Percentiles rank a stretch among this genome's conserved stretches.
phyloP scores from a whole-genome alignment of 106 monocot genomes.

The Allium sativum region DNA sequence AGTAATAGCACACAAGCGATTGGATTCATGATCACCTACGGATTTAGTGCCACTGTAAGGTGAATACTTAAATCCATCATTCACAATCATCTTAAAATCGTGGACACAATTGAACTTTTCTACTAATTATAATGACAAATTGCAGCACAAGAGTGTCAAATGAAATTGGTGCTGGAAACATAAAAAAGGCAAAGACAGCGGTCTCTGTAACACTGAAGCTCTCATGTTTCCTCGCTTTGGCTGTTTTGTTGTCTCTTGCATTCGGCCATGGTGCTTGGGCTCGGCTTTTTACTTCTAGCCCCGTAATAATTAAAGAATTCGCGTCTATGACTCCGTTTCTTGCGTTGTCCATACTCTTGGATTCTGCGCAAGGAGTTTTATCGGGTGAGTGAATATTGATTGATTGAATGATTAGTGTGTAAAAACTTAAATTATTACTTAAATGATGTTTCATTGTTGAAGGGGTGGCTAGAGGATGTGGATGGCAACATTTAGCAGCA shows the following conservation, averaged over 20 bases:
- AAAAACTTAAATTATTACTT: not conserved
- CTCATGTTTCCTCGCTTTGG: conserved; percentile 27
- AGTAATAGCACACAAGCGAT: conserved; percentile 72
- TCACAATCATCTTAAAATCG: no score
- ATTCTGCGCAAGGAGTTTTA: conserved; percentile 73
- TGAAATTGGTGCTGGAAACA: conserved; percentile 65
- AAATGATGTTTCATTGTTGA: conserved; percentile 1
- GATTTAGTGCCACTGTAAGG: conserved; percentile 78
- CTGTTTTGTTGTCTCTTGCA: conserved; percentile 26
- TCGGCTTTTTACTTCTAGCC: conserved; percentile 41
- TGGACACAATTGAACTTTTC: no score
- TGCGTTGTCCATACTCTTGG: conserved; percentile 48
- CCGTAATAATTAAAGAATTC: conserved; percentile 33
- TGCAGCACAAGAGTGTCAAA: conserved; percentile 74
- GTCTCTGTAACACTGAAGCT: conserved; percentile 60
- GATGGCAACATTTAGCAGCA: conserved; percentile 82
- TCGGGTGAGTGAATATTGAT: conserved; percentile 33
- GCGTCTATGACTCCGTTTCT: conserved; percentile 59
- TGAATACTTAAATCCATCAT: conserved; percentile 4
- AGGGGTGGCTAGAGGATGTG: conserved; percentile 83
- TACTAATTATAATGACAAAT: not conserved
- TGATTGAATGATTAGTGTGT: not conserved
- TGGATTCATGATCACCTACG: conserved; percentile 49
- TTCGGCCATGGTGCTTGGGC: conserved; percentile 57
- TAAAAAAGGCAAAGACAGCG: conserved; percentile 48